These are phyloP conservation scores for Lactarius vividus DNA, from an alignment of 768 basidiomycete genomes.

Conservation along the genomic window DNA sequence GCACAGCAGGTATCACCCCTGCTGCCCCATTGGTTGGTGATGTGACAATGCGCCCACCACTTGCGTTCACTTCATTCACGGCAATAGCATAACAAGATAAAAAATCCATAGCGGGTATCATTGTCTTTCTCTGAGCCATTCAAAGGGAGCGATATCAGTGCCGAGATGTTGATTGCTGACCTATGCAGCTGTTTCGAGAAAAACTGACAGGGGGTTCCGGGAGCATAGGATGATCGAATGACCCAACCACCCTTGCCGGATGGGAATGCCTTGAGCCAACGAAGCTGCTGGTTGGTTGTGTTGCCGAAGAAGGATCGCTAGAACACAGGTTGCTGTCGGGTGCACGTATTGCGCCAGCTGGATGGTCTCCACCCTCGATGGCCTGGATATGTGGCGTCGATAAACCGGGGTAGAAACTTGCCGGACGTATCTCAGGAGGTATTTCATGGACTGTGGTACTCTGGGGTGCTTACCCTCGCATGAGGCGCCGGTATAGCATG, in stretches of 20 bases:
- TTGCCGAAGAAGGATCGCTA: constrained; percentile 22
- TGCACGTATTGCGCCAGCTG: constrained; percentile 27
- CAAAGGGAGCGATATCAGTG: constrained; percentile 3
- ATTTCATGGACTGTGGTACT: constrained; percentile 11
- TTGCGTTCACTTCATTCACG: constrained; percentile 93
- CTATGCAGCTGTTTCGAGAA: not conserved
- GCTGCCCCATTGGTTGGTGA: constrained; percentile 93
- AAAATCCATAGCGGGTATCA: constrained; percentile 92
- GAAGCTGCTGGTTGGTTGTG: not conserved
- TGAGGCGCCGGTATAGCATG: constrained; percentile 82
- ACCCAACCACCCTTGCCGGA: constrained; percentile 58
- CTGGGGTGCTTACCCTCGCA: constrained; percentile 65
- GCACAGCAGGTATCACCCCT: constrained; percentile 88
- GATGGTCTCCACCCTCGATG: constrained; percentile 35
- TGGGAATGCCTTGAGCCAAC: constrained; percentile 28
- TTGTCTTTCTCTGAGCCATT: constrained; percentile 62
- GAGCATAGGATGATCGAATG: constrained; percentile 73
- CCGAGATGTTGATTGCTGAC: not conserved
- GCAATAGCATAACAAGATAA: constrained; percentile 92
- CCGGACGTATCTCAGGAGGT: constrained; percentile 9
- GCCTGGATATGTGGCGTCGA: constrained; percentile 38
- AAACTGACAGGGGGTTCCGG: constrained; percentile 77
- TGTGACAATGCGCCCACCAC: constrained; percentile 91
- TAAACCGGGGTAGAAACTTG: constrained; percentile 53
- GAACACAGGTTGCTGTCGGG: constrained; percentile 29